phyloP scores from a whole-genome alignment of 441 rosid species.

The Eruca vesicaria region DNA sequence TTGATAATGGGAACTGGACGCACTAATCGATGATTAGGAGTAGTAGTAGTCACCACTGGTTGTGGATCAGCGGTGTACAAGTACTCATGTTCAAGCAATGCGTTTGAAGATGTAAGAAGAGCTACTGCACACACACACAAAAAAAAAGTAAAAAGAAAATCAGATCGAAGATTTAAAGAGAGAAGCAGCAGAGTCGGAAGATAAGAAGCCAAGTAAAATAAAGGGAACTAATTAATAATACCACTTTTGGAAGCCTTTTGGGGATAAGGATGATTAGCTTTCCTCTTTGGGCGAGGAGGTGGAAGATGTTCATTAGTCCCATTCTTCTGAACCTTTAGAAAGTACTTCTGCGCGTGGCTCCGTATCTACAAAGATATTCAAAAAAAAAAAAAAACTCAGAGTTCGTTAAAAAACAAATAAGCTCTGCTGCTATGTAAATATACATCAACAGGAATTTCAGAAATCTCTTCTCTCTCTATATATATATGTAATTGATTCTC shows the following conservation, averaged over 20 bases:
- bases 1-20: neutral
- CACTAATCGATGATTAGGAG: constrained; percentile 13
- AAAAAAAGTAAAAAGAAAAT: neutral
- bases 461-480: too few species aligned
- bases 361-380: constrained; percentile 56
- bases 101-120: constrained; percentile 45
- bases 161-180: neutral
- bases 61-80: constrained; percentile 18
- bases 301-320: constrained; percentile 90
- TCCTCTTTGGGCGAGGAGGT: constrained; percentile 97
- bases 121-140: constrained; percentile 42
- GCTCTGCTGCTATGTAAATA: too few species aligned
- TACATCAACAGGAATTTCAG: neutral
- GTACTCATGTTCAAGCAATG: constrained; percentile 42
- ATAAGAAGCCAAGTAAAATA: neutral
- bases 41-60: constrained; percentile 36
- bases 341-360: constrained; percentile 97
- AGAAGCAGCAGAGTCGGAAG: constrained; percentile 4
- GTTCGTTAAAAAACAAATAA: too few species aligned
- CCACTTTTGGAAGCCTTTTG: constrained; percentile 84
- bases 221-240: too few species aligned
- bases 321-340: constrained; percentile 87
- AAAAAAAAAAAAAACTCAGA: neutral
- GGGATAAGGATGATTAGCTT: constrained; percentile 95
- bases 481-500: neutral